These are phyloP conservation scores for Violaceomyces palustris DNA, from an alignment of 1,284 basidiomycete species.

Conservation along the genomic window DNA sequence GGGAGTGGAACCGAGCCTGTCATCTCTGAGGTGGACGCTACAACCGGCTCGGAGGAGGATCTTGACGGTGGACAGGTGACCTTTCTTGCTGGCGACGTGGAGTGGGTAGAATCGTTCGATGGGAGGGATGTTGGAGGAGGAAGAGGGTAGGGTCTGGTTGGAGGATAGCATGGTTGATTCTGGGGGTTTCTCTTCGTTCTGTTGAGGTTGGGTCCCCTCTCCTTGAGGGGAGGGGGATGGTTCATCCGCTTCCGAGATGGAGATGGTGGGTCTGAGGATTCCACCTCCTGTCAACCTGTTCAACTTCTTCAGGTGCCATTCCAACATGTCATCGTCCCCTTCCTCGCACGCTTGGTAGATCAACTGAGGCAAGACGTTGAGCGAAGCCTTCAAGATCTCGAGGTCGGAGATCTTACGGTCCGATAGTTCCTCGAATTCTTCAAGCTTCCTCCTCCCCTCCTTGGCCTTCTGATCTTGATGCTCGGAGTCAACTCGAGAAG, in stretches of 20 bases:
- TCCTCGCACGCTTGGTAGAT: conserved; percentile 22
- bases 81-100: conserved; percentile 73
- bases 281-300: no score
- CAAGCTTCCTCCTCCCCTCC: no score
- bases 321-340: conserved; percentile 18
- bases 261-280: no score
- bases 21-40: conserved; percentile 67
- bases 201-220: no score
- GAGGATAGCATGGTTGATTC: conserved; percentile 6
- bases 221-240: no score
- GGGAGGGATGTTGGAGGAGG: no score
- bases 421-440: no score
- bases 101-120: conserved; percentile 61
- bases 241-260: no score
- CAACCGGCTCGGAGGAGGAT: conserved; percentile 71
- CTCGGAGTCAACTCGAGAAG: neutral
- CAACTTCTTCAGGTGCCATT: conserved; percentile 36
- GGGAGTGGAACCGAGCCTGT: conserved; percentile 77
- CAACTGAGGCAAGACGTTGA: conserved; percentile 14
- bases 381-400: neutral
- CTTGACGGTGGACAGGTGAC: conserved; percentile 60
- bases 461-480: no score
- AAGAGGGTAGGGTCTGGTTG: no score
- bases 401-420: neutral
- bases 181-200: neutral